Percentiles rank a stretch among this genome's conserved stretches.
These are phyloP conservation scores for Lyophyllum decastes DNA, from an alignment of 768 basidiomycete genomes.

Conservation along the genomic window DNA sequence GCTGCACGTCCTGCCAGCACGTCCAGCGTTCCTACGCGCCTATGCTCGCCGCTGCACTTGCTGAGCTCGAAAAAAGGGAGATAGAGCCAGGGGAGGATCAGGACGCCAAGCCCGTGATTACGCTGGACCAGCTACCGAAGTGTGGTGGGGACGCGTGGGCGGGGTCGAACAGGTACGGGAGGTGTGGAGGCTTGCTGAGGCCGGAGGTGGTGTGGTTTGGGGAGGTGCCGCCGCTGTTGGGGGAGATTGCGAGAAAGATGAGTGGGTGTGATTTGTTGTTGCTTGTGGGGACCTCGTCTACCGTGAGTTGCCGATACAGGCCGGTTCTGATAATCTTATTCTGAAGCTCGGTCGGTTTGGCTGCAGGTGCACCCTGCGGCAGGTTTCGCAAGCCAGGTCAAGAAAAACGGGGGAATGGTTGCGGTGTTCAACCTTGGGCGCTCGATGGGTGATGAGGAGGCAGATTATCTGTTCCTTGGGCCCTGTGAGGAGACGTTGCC, in stretches of 20 bases:
- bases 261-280: constrained; percentile 38
- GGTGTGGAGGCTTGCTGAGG: constrained; percentile 34
- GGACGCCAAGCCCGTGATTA: constrained; percentile 15
- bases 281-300: constrained; percentile 45
- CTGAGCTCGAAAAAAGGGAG: too few relatives aligned
- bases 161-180: constrained; percentile 29
- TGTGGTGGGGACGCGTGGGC: constrained; percentile 25
- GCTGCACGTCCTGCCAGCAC: constrained; percentile 36
- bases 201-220: constrained; percentile 51
- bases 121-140: constrained; percentile 29
- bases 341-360: too few relatives aligned
- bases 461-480: constrained; percentile 50
- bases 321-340: too few relatives aligned
- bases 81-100: too few relatives aligned
- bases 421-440: constrained; percentile 41
- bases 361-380: constrained; percentile 37
- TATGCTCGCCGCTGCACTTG: constrained; percentile 33
- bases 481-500: constrained; percentile 47
- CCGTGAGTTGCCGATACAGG: constrained; percentile 31
- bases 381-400: constrained; percentile 31
- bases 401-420: constrained; percentile 35
- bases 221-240: constrained; percentile 34
- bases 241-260: constrained; percentile 33
- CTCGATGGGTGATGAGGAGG: constrained; percentile 34
- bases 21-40: constrained; percentile 27